phyloP scores from a whole-genome alignment of 805 yeast genomes.

The Hanseniaspora lindneri region DNA sequence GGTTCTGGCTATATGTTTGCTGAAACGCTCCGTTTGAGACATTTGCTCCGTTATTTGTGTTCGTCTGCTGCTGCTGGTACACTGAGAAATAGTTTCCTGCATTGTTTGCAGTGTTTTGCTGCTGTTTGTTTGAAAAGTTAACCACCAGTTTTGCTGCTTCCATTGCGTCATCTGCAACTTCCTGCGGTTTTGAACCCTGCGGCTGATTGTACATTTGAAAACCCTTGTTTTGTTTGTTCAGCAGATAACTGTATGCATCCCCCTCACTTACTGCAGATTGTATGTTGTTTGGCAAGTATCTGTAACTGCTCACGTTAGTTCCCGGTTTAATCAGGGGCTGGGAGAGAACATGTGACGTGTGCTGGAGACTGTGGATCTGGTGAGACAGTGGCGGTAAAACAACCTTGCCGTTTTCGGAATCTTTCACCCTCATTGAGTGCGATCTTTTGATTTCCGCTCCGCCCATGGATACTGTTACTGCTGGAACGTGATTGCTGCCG shows the following conservation, averaged over 20 bases:
- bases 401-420: background rate
- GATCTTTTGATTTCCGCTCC: too few species aligned
- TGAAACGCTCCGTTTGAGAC: too few species aligned
- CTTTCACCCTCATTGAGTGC: background rate
- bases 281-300: background rate
- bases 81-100: background rate
- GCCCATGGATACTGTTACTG: background rate
- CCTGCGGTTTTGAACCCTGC: background rate
- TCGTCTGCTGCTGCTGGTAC: background rate
- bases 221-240: background rate
- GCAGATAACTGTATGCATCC: background rate
- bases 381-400: background rate
- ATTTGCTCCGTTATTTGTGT: too few species aligned
- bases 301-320: background rate
- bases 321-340: background rate
- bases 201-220: background rate
- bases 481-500: too few species aligned
- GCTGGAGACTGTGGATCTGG: background rate
- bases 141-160: constrained; percentile 11
- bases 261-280: background rate
- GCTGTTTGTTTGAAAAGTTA: constrained; percentile 10
- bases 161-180: background rate
- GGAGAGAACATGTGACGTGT: background rate
- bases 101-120: too few species aligned
- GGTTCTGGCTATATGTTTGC: too few species aligned